These are phyloP conservation scores for Cyclotella sp. DNA, from an alignment of 108 stramenopile species.

Conservation along the genomic window DNA sequence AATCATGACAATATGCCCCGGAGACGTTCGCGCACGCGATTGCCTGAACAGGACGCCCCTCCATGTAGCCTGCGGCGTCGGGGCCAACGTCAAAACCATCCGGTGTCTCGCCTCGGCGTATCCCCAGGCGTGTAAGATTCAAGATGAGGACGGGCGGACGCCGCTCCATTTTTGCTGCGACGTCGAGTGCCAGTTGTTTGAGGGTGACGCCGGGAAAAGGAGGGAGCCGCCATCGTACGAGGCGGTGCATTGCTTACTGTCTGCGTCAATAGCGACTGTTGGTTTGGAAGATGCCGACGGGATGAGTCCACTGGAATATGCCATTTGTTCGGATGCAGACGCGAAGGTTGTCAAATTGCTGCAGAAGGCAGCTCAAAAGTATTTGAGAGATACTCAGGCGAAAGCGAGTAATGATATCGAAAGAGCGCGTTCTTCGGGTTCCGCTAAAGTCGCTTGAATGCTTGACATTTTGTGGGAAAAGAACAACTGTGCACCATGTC, in stretches of 20 bases:
- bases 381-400: constrained; percentile 22
- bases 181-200: constrained; percentile 39
- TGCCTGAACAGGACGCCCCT: constrained; percentile 44
- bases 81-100: constrained; percentile 27
- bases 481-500: too few species aligned
- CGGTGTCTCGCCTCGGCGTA: constrained; percentile 7
- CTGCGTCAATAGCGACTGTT: constrained; percentile 7
- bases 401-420: neutral
- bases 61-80: constrained; percentile 41
- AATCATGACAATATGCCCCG: constrained; percentile 23
- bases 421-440: neutral
- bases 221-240: constrained; percentile 27
- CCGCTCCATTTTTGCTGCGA: constrained; percentile 54
- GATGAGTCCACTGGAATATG: constrained; percentile 51
- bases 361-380: constrained; percentile 45
- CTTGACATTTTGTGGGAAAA: too few species aligned
- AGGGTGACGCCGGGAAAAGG: constrained; percentile 25
- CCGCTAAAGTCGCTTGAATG: neutral
- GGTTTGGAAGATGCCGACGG: constrained; percentile 39
- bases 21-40: constrained; percentile 17
- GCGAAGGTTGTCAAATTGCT: constrained; percentile 39
- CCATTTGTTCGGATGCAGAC: constrained; percentile 39
- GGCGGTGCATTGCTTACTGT: constrained; percentile 21
- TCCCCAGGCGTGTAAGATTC: constrained; percentile 37
- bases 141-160: constrained; percentile 45